Evolutionary conservation across 345 rosid genomes (phyloP).

Genomic region (Gossypium mustelinum): DNA sequence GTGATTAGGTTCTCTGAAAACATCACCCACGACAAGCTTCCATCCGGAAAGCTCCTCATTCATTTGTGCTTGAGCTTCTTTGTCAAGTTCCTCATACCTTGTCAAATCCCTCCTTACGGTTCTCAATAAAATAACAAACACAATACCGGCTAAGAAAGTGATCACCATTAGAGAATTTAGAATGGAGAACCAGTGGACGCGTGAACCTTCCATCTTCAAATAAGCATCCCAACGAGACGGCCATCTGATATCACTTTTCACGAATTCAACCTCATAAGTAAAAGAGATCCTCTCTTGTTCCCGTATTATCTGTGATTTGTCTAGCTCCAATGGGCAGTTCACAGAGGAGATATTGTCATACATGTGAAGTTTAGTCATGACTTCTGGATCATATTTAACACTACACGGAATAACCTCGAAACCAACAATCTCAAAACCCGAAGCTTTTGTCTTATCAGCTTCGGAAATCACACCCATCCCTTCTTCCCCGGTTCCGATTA

Average conservation of each 20-base stretch:
- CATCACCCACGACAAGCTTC: constrained; percentile 85
- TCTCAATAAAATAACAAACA: constrained; percentile 73
- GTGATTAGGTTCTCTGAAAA: constrained; percentile 70
- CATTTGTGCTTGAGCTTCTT: constrained; percentile 83
- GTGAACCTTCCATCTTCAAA: constrained; percentile 82
- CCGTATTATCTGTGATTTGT: background rate
- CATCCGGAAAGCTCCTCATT: constrained; percentile 83
- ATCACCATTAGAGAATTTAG: constrained; percentile 75
- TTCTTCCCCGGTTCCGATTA: constrained; percentile 83
- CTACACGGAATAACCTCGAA: constrained; percentile 84
- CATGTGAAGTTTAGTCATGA: constrained; percentile 55
- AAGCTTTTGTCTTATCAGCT: constrained; percentile 60
- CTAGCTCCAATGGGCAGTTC: constrained; percentile 60
- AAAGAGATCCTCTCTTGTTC: constrained; percentile 4
- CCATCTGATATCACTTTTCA: constrained; percentile 16
- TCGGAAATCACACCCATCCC: constrained; percentile 77
- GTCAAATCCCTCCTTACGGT: constrained; percentile 84
- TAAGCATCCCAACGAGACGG: constrained; percentile 90
- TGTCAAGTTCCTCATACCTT: constrained; percentile 73
- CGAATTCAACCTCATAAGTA: constrained; percentile 4
- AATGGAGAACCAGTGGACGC: constrained; percentile 84
- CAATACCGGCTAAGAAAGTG: constrained; percentile 68
- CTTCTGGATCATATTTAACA: constrained; percentile 53
- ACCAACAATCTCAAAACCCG: constrained; percentile 78
- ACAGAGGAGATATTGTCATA: constrained; percentile 55